Conservation (phyloP, 257 asterid species). For the Euphrasia confusa region DNA sequence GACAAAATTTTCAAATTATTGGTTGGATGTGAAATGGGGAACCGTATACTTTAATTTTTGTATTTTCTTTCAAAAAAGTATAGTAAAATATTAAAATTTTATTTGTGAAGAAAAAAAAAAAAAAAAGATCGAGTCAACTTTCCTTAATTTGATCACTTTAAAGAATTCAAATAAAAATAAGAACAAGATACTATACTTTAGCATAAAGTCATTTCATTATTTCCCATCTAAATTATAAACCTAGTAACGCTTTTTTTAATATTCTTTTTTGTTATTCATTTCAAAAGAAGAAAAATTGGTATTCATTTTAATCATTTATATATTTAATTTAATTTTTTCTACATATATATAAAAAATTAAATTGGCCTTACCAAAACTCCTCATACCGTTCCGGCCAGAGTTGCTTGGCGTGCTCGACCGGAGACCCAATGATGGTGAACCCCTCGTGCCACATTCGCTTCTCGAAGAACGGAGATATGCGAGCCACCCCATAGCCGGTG, state of each 20-base stretch:
- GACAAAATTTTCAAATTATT: background rate
- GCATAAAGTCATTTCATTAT: slow-evolving; percentile 1
- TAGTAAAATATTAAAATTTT: no score
- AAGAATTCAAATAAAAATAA: background rate
- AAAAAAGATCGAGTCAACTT: no score
- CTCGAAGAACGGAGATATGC: slow-evolving; percentile 56
- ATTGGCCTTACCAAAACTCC: slow-evolving; percentile 48
- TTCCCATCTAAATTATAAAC: background rate
- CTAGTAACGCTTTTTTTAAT: no score
- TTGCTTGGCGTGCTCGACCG: slow-evolving; percentile 51
- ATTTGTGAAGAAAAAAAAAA: no score
- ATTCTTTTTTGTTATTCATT: no score
- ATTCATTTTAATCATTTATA: background rate
- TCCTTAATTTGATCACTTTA: background rate
- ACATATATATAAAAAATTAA: background rate
- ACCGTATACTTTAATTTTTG: background rate
- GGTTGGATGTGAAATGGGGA: background rate
- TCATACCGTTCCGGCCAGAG: slow-evolving; percentile 66
- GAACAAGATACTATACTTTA: no score
- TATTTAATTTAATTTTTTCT: no score
- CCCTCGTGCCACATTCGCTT: slow-evolving; percentile 92
- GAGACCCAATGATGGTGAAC: slow-evolving; percentile 70
- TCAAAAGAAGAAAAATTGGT: background rate
- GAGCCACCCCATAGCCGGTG: slow-evolving; percentile 76
- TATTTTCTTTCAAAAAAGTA: background rate